Base-by-base conservation (phyloP, 108 stramenopile genomes). In the Epipyxis sp. region DNA sequence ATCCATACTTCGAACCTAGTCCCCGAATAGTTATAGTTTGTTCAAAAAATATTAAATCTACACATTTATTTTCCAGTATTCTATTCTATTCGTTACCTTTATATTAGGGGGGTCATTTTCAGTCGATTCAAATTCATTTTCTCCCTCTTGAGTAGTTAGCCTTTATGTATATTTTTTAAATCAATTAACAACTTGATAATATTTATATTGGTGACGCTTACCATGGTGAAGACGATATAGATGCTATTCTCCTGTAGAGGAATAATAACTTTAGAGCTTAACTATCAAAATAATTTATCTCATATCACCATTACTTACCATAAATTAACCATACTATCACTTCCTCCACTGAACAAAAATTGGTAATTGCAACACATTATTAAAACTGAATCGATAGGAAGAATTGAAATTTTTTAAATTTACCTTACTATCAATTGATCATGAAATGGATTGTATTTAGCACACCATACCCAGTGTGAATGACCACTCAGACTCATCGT, bases 401-500 rank as follows among this genome's bases (percentile, higher is more conserved):
- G 25, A 57, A 25, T 20, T 25, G 54, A 57, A 20, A 16, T 20
- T 16, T 20, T 37, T 16, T 20, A 68, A 37, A 40, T 37, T 16
- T 68, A 68, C 65, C 65, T 90, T 46, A 95, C 43, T n/a, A 99
- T 80, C 72, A 99, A 82, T 84, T 99, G 98, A 86, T 99, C 98
- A 83, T 99, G 95, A 86, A 92, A 97, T 0, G 92, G 93, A 87
- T 99, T 99, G 87, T 95, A 99, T 16, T 69, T 45, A 32, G 20
- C 41, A 57, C 78, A 71, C 16, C 86, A 88, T 34, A 82, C 79
- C 93, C 92, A 95, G 88, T 98, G 94, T 20, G 86, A 83, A 86
- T 98, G 97, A 39, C 93, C 94, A 30, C 91, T 91, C 1, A 94
- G 84, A 40, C 85, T 81, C 37, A 77, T 79, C 37, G 81, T 46